Percentiles rank a stretch among this genome's conserved stretches.
phyloP scores from a whole-genome alignment of 495 filamentous ascomycete genomes.

The Tuber indicum region DNA sequence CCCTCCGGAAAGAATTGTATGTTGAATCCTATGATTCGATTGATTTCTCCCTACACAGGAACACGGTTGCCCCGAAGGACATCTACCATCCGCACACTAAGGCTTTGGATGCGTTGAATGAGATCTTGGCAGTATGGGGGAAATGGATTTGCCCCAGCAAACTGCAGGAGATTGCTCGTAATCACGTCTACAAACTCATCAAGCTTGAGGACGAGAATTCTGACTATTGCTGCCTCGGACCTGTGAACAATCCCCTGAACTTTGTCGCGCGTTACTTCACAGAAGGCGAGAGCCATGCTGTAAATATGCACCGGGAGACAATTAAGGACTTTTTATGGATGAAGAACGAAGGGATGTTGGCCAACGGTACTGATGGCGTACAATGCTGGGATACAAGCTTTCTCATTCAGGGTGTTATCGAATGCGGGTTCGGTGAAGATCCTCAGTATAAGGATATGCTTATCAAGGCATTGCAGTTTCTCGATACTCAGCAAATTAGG shows the following conservation, averaged over 20 bases:
- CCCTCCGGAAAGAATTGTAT: constrained; percentile 77
- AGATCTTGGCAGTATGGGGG: constrained; percentile 53
- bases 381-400: constrained; percentile 96
- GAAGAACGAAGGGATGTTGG: constrained; percentile 83
- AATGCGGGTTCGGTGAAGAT: constrained; percentile 69
- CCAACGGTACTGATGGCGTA: constrained; percentile 93
- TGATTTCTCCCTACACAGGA: constrained; percentile 68
- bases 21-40: constrained; percentile 71
- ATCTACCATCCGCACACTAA: constrained; percentile 91
- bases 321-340: constrained; percentile 86
- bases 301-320: constrained; percentile 71
- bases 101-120: constrained; percentile 69
- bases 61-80: constrained; percentile 69
- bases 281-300: constrained; percentile 70
- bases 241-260: constrained; percentile 87
- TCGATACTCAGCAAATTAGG: constrained; percentile 85
- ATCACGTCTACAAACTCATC: constrained; percentile 60
- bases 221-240: constrained; percentile 75
- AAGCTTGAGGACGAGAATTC: constrained; percentile 88
- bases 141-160: constrained; percentile 67
- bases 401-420: constrained; percentile 70
- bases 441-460: constrained; percentile 79
- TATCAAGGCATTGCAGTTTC: constrained; percentile 71
- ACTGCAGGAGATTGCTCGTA: constrained; percentile 65
- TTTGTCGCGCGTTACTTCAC: constrained; percentile 72